Evolutionary conservation across 2,329 filamentous ascomycete species (phyloP), one percentile per base, ranked within the genome.

Genomic region (Ceratocystis eucalypticola): DNA sequence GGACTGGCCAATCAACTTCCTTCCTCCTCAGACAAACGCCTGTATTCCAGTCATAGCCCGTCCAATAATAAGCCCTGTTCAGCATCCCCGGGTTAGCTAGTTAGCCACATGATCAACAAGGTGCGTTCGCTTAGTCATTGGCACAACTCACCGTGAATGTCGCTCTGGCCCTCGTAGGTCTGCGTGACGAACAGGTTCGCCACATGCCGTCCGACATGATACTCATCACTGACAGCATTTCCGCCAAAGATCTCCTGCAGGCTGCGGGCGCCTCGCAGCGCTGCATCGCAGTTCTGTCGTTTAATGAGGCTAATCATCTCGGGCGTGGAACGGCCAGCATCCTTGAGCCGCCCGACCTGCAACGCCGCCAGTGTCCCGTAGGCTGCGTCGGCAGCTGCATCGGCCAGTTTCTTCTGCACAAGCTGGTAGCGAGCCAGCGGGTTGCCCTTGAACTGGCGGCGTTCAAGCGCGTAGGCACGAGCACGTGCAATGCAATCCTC

Each of bases 261-360:
- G 73, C 82, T 79, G 70, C 94, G 82, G 22, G 91, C 86, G 70
- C 93, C 91, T 37, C 83, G 79, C 72, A 99, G 79, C 17, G 94
- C 94, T 64, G 87, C 81, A 76, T 99, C 94, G 76, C 94, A 99
- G 77, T 99, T 99, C 78, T 97, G 92, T 71, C 94, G 82, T 83
- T 99, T 99, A 74, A 97, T 86, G 89, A 99, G 84, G 74, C 84
- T 86, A 72, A 99, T 96, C 93, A 97, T 97, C 79, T 99, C 94
- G 5, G 94, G 92, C 2, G 88, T 86, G 28, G 84, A 85, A 76
- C 91, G 89, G 69, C 92, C 92, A 74, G 90, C 86, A 72, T 97
- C 93, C 82, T 96, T 97, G 67, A 97, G 83, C 69, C 93, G 82
- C 64, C 91, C 92, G 45, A 97, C 93, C 76, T 99, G 94, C 67